phyloP scores from a whole-genome alignment of 371 early-diverging fungal species.

The Mucor indicus region DNA sequence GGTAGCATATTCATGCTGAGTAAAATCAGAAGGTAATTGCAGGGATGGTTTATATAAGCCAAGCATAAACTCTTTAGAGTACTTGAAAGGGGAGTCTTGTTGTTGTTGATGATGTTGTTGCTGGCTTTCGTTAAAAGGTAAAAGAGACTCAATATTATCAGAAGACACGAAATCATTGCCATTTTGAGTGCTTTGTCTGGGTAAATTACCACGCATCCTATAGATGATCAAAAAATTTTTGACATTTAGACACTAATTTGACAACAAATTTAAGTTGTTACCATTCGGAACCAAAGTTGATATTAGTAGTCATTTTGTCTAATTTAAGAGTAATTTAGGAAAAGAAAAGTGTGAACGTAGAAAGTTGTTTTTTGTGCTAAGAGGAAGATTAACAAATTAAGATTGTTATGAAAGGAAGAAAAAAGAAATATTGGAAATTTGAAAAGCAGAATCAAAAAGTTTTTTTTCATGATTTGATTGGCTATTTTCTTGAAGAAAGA shows the following conservation, averaged over 20 bases:
- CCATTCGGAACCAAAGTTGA: constrained; percentile 90
- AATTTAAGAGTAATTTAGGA: neutral
- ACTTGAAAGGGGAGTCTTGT: constrained; percentile 59
- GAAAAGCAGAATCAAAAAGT: no score
- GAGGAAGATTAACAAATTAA: no score
- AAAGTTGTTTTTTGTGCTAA: no score
- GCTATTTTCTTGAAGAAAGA: no score
- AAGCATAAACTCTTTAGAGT: constrained; percentile 82
- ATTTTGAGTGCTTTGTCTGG: constrained; percentile 27
- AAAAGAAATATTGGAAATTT: no score
- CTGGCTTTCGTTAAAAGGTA: constrained; percentile 14
- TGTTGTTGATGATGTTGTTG: constrained; percentile 3
- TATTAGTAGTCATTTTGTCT: constrained; percentile 59
- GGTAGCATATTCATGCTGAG: constrained; percentile 70
- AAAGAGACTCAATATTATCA: constrained; percentile 8
- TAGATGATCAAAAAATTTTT: neutral
- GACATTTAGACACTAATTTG: neutral
- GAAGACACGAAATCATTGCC: constrained; percentile 13
- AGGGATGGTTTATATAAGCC: constrained; percentile 60
- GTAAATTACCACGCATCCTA: constrained; percentile 48
- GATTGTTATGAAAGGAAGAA: no score
- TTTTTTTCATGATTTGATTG: no score
- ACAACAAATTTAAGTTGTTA: constrained; percentile 20
- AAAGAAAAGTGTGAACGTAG: no score
- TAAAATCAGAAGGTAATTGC: constrained; percentile 65